Evolutionary conservation across 176 grass and related monocot species (phyloP), one percentile per base, ranked within the genome.

Genomic region (Musa acuminata): DNA sequence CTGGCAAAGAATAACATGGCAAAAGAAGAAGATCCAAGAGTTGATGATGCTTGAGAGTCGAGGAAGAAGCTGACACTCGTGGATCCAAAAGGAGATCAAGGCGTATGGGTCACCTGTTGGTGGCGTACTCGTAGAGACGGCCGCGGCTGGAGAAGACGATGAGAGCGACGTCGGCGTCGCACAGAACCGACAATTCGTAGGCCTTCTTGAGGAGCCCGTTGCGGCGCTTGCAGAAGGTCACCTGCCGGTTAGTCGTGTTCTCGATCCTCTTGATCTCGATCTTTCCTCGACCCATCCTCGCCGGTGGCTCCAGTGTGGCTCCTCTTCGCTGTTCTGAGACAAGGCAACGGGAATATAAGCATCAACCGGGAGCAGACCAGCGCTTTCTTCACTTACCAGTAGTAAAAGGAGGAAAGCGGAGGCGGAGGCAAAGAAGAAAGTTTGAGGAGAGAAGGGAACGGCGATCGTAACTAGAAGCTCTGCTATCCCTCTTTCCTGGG

Each of bases 211-310:
- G 75, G 55, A 77, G 75, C 12, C 75, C 75, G n/a, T 77, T 77
- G 9, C 75, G 75, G 58, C 75, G 75, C 60, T 77, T 77, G 60
- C 75, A 77, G 75, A 77, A 77, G 49, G 75, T 77, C 17, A 77
- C 75, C 75, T 77, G 75, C 59, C 75, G 75, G 49, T 64, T 77
- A 1, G 75, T 77, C 55, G 75, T 77, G 75, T 77, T 77, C 58
- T 77, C 75, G 59, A 77, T 77, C 59, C 59, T 62, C 75, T 64
- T 77, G 75, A 77, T 77, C 75, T 77, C 75, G 24, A 77, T 77
- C 75, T 77, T 77, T 9, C 75, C 75, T 27, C 72, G 51, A 10
- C 72, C 72, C 72, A 73, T 73, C 52, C 49, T 73, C 52, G 20
- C 72, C 20, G 52, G 43, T 49, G 22, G 24, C 72, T 55, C 52